Evolutionary conservation across 2,329 filamentous ascomycete species (phyloP).

Genomic region (Leptographium galeiforme): DNA sequence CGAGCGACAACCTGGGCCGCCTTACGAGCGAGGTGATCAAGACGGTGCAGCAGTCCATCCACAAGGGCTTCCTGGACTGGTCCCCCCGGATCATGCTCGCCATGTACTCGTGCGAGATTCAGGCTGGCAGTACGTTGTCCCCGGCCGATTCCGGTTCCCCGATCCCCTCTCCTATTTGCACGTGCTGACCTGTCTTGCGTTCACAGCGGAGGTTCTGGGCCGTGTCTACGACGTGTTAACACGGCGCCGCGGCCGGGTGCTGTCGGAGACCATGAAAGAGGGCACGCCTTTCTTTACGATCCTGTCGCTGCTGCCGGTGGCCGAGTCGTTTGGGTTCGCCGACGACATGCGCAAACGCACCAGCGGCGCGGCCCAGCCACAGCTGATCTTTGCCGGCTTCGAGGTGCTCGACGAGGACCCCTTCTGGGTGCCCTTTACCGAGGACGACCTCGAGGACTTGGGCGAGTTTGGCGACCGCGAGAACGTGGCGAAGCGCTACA

Average conservation of each 20-base stretch:
- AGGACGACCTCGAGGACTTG: constrained; percentile 91
- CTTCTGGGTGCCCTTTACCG: constrained; percentile 93
- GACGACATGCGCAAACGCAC: constrained; percentile 96
- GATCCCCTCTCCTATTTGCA: neutral
- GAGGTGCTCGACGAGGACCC: constrained; percentile 91
- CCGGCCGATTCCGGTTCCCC: neutral
- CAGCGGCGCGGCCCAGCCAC: constrained; percentile 78
- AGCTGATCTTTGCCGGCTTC: constrained; percentile 86
- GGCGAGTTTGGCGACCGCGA: constrained; percentile 87
- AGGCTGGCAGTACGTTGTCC: constrained; percentile 60
- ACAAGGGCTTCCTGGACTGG: constrained; percentile 86
- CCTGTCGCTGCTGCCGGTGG: constrained; percentile 73
- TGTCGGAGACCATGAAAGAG: constrained; percentile 84
- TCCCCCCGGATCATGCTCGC: constrained; percentile 86
- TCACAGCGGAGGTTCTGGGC: constrained; percentile 74
- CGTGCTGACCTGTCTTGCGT: neutral
- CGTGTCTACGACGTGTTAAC: constrained; percentile 98
- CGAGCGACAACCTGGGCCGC: constrained; percentile 55
- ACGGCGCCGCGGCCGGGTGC: constrained; percentile 74
- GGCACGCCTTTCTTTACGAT: constrained; percentile 96
- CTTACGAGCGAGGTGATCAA: constrained; percentile 91
- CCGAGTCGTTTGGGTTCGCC: constrained; percentile 88
- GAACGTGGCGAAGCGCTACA: constrained; percentile 92
- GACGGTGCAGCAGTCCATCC: constrained; percentile 71
- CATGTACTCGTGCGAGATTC: constrained; percentile 97